A percentile compares a stretch with the other conserved stretches of the same genome.
phyloP scores from a whole-genome alignment of 1,284 basidiomycete genomes.

The Tylopilus orsonianus region DNA sequence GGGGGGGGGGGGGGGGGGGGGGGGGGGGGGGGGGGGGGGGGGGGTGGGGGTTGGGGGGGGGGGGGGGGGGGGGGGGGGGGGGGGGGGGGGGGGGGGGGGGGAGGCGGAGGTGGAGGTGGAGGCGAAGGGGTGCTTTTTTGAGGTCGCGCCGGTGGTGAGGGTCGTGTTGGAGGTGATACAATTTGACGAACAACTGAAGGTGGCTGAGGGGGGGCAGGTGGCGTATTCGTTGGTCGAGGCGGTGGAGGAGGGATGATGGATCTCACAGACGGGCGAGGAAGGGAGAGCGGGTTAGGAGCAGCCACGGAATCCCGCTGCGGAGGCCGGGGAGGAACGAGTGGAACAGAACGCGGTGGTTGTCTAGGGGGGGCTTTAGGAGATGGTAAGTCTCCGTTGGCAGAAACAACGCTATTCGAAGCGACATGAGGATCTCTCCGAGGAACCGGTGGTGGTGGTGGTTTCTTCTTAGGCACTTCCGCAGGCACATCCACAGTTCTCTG shows the following conservation, averaged over 20 bases:
- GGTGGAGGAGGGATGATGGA: conserved; percentile 36
- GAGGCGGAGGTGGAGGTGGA: conserved; percentile 27
- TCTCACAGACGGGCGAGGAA: conserved; percentile 24
- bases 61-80: too few relatives aligned
- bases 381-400: conserved; percentile 30
- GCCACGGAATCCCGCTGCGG: conserved; percentile 30
- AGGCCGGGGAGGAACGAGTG: conserved; percentile 32
- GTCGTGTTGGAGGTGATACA: conserved; percentile 35
- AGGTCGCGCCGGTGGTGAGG: conserved; percentile 35
- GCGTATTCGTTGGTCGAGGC: conserved; percentile 28
- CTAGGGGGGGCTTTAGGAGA: conserved; percentile 29
- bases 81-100: conserved; percentile 8
- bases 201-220: conserved; percentile 35
- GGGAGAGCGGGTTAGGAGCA: conserved; percentile 30
- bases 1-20: too few relatives aligned
- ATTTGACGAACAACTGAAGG: conserved; percentile 36
- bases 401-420: conserved; percentile 37
- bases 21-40: conserved; percentile 38
- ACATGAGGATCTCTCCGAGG: conserved; percentile 41
- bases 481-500: conserved; percentile 34
- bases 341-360: conserved; percentile 29
- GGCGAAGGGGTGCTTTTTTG: conserved; percentile 27
- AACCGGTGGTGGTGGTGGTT: conserved; percentile 57
- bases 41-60: conserved; percentile 36
- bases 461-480: conserved; percentile 45